These are phyloP conservation scores for Nothopassalora personata DNA, from an alignment of 2,329 filamentous ascomycete species.

Conservation along the genomic window DNA sequence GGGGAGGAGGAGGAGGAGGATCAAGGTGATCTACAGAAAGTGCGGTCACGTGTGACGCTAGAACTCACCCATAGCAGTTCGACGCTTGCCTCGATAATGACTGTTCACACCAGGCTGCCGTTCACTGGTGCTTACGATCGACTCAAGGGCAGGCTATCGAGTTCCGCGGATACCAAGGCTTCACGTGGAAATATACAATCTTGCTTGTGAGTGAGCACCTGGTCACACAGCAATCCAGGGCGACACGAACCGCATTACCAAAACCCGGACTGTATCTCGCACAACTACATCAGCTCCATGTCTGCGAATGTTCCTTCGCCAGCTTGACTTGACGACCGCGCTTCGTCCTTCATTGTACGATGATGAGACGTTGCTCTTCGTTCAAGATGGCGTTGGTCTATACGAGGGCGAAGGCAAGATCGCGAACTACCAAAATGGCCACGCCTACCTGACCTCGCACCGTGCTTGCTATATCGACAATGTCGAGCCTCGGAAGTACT, in stretches of 20 bases:
- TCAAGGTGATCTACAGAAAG: neutral
- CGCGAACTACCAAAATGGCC: conserved; percentile 86
- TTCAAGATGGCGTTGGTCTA: conserved; percentile 93
- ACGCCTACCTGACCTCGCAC: conserved; percentile 94
- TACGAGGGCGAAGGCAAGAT: conserved; percentile 99
- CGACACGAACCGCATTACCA: neutral
- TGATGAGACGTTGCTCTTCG: conserved; percentile 91
- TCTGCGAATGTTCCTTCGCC: conserved; percentile 85
- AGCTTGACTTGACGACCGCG: conserved; percentile 91
- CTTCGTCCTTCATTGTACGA: conserved; percentile 85
- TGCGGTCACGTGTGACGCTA: neutral
- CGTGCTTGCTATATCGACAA: conserved; percentile 93
- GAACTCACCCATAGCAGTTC: too few relatives aligned
- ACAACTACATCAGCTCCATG: conserved; percentile 14
- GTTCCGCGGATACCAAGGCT: too few relatives aligned
- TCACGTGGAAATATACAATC: too few relatives aligned
- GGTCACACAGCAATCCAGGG: neutral
- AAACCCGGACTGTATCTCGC: neutral
- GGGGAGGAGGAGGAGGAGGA: neutral
- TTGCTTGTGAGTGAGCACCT: neutral
- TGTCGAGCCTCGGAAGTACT: conserved; percentile 75
- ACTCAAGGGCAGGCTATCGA: too few relatives aligned
- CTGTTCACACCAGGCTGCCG: too few relatives aligned
- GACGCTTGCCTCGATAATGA: too few relatives aligned
- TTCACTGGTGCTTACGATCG: too few relatives aligned